These are phyloP conservation scores for Colletotrichum sp. DNA, from an alignment of 2,329 filamentous ascomycete species.

Conservation along the genomic window DNA sequence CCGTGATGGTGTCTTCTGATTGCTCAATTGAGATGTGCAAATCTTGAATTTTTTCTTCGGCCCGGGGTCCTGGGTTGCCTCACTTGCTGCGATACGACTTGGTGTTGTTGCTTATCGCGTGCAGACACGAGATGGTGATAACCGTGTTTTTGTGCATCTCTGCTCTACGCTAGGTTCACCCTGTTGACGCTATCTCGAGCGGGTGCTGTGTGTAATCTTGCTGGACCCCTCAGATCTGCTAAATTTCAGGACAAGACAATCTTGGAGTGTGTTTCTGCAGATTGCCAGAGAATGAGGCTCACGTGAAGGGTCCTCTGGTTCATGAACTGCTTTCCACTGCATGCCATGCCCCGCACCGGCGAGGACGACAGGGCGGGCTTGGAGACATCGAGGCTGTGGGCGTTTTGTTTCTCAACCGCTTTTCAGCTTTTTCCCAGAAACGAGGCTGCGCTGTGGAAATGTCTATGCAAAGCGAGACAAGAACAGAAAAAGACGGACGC, in stretches of 20 bases:
- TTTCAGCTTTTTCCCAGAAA: not conserved
- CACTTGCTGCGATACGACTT: not conserved
- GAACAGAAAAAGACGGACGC: not conserved
- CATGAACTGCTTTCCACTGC: not conserved
- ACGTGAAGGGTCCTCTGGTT: not conserved
- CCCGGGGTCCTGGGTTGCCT: not conserved
- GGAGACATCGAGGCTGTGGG: not conserved
- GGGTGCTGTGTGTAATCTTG: rapidly evolving
- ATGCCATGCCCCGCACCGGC: not conserved
- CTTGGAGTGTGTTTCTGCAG: not conserved
- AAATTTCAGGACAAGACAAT: not conserved
- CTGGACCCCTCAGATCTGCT: not conserved
- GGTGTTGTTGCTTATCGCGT: not conserved
- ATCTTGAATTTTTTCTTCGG: not conserved
- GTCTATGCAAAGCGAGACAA: not conserved
- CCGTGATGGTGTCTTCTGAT: not conserved
- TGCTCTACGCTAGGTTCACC: not conserved
- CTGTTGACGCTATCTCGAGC: not conserved
- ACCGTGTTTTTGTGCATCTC: not conserved
- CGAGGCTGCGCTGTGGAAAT: not conserved
- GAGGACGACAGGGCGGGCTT: not conserved
- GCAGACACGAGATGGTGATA: not conserved
- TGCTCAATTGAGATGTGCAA: not conserved
- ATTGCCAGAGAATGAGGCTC: not conserved
- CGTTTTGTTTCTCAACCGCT: not conserved